Percentiles rank a stretch among this genome's conserved stretches.
Evolutionary conservation across 495 filamentous ascomycete genomes (phyloP).

Genomic region (Friedmanniomyces simplex): DNA sequence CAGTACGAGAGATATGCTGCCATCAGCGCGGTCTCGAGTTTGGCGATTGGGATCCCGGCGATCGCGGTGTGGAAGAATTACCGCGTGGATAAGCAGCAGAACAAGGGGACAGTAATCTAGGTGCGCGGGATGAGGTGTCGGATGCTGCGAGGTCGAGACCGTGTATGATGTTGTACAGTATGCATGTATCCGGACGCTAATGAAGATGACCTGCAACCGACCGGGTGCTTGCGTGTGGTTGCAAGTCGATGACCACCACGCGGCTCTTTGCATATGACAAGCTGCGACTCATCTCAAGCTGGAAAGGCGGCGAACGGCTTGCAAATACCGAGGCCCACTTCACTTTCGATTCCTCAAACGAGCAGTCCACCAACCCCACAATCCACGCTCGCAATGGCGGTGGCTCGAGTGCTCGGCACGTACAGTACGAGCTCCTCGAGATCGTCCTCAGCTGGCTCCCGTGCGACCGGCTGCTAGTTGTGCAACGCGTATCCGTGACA

Average conservation of each 20-base stretch:
- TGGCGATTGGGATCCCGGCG: constrained; percentile 2
- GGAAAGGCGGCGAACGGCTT: too few relatives aligned
- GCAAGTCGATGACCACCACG: too few relatives aligned
- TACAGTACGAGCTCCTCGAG: background rate
- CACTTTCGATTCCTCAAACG: too few relatives aligned
- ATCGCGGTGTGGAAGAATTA: constrained; percentile 6
- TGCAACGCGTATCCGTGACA: background rate
- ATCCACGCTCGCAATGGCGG: background rate
- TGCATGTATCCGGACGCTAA: background rate
- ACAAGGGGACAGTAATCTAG: constrained; percentile 1
- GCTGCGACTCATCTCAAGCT: too few relatives aligned
- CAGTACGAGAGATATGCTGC: constrained; percentile 1
- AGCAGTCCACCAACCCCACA: background rate
- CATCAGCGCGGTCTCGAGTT: background rate
- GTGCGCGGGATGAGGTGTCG: too few relatives aligned
- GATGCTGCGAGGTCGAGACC: background rate
- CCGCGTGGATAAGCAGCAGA: constrained; percentile 1
- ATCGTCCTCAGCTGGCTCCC: background rate
- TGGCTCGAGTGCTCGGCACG: background rate
- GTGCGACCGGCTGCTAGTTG: background rate
- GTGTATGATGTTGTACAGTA: background rate
- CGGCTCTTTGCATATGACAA: too few relatives aligned
- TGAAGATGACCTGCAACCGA: background rate
- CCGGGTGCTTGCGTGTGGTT: too few relatives aligned
- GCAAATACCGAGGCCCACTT: too few relatives aligned